A percentile compares a stretch with the other conserved stretches of the same genome.
phyloP scores from a whole-genome alignment of 495 filamentous ascomycete species.

The Articulospora tetracladia region DNA sequence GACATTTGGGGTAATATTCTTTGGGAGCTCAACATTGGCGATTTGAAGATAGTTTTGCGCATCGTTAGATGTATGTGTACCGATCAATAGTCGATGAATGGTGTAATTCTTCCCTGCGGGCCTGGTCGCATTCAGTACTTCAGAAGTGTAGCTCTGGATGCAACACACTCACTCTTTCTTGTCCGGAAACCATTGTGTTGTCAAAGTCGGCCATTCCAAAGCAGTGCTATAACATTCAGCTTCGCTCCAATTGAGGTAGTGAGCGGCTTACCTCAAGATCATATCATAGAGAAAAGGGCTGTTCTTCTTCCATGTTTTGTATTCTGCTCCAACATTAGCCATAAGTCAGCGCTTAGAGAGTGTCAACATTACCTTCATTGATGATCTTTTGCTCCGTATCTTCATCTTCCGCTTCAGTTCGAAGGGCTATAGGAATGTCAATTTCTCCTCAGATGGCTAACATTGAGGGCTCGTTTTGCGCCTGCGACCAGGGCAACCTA shows the following conservation, averaged over 20 bases:
- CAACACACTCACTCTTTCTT: slow-evolving; percentile 66
- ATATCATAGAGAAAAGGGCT: slow-evolving; percentile 97
- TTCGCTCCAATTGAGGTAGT: not conserved
- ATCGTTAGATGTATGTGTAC: slow-evolving; percentile 87
- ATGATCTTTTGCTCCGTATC: slow-evolving; percentile 69
- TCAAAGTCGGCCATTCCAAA: slow-evolving; percentile 96
- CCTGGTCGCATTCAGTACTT: slow-evolving; percentile 32
- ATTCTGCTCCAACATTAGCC: slow-evolving; percentile 55
- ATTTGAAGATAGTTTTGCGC: slow-evolving; percentile 94
- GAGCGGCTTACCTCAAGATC: slow-evolving; percentile 64
- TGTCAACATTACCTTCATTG: slow-evolving; percentile 69
- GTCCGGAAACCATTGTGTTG: slow-evolving; percentile 97
- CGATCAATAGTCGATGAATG: slow-evolving; percentile 86
- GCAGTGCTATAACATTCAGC: slow-evolving; percentile 60
- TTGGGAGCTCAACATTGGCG: slow-evolving; percentile 86
- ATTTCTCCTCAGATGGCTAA: not conserved
- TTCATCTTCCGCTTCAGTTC: slow-evolving; percentile 21
- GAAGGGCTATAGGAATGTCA: slow-evolving; percentile 9
- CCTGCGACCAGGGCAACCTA: slow-evolving; percentile 6
- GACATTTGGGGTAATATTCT: slow-evolving; percentile 65
- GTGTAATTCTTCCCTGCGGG: slow-evolving; percentile 79
- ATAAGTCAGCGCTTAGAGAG: not conserved
- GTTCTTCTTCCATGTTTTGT: slow-evolving; percentile 99
- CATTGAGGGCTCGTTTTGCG: not conserved
- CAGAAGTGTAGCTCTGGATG: not conserved